Conservation (phyloP, 768 basidiomycete species). For the Amanita molliuscula region DNA sequence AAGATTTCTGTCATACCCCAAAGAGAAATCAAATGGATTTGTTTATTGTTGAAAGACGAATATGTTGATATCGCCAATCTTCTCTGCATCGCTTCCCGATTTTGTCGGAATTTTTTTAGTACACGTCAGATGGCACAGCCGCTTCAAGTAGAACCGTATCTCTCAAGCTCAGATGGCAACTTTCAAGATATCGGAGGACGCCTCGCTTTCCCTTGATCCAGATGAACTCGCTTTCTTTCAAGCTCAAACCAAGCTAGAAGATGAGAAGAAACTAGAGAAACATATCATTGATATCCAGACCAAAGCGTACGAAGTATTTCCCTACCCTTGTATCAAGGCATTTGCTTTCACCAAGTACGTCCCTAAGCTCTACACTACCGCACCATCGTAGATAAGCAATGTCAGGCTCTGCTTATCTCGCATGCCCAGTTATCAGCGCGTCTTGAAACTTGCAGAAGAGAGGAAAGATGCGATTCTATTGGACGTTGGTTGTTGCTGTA, state of each 20-base stretch:
- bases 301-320: constrained; percentile 19
- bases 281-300: constrained; percentile 27
- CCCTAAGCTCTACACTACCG: not conserved
- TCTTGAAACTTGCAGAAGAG: constrained; percentile 16
- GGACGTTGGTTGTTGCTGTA: constrained; percentile 36
- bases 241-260: constrained; percentile 22
- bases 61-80: no score
- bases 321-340: constrained; percentile 26
- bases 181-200: not conserved
- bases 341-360: constrained; percentile 24
- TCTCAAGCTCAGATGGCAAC: not conserved
- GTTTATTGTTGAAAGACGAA: no score
- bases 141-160: not conserved
- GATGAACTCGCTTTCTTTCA: constrained; percentile 26
- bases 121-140: not conserved
- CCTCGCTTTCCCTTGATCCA: constrained; percentile 9
- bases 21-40: no score
- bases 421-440: constrained; percentile 22
- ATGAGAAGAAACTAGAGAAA: constrained; percentile 25
- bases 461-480: constrained; percentile 23
- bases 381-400: not conserved
- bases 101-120: no score
- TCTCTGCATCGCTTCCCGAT: no score
- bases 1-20: no score
- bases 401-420: constrained; percentile 21